Base-by-base conservation (phyloP, 2,329 filamentous ascomycete species). In the Penicillium sp. region DNA sequence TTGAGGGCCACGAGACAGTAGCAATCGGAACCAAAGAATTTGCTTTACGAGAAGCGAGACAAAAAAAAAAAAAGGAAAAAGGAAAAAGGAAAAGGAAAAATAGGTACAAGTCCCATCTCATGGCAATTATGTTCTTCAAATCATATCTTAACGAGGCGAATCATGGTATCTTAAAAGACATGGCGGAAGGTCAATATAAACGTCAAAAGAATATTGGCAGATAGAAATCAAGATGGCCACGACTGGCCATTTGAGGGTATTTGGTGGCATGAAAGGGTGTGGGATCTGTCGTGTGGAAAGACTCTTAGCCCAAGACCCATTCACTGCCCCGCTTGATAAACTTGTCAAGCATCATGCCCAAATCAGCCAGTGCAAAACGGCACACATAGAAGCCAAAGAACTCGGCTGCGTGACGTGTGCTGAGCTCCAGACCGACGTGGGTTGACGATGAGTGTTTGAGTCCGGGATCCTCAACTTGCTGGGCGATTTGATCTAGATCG, bases 351-450 rank as follows among this genome's bases (percentile, higher is more conserved):
- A 99, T 81, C 71, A 95, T 75, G 39, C 87, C 84, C 60, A 99
- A 78, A 74, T 99, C 95, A 4, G 87, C 83, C 59, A 99, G 80
- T n/a, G 93, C 92, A 72, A 99, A 99, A 19, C 95, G 89, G 75
- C 93, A 97, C 27, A 99, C 84, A 73, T 95, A 98, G 75, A 99
- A 97, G 16, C 89, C 93, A 73, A 99, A 99, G 76, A 99, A 99
- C 76, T 99, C 95, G 33, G 93, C 91, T 8, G 93, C 95, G 74
- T 97, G 93, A 42, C 93, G 86, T 35, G 92, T 92, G 72, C 92
- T 95, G 42, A 99, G 84, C 77, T 99, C 95, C 33, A 99, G 85
- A 10, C 95, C 95, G 53, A 99, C 93, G 71, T 97, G 93, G 9
- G 95, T 98, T 69, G 92, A 92, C 66, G 93, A 93, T 19, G 92